These are phyloP conservation scores for Penicillium coprophilum DNA, from an alignment of 495 filamentous ascomycete genomes.

Conservation along the genomic window DNA sequence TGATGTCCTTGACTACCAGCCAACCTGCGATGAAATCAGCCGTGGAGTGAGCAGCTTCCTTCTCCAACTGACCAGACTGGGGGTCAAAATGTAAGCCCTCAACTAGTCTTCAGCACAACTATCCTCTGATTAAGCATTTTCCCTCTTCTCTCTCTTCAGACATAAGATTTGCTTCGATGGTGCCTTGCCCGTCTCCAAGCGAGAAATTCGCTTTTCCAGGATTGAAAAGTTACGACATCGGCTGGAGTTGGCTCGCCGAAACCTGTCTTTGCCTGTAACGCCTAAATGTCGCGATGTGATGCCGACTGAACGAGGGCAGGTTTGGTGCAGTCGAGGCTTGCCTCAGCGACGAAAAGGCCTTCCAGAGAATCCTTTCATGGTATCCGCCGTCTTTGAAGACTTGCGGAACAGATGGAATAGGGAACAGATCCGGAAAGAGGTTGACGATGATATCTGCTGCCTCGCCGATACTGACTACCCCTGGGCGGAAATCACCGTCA, in stretches of 20 bases:
- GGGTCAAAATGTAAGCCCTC: constrained; percentile 58
- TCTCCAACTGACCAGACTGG: constrained; percentile 46
- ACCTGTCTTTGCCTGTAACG: neutral
- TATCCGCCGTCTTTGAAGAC: constrained; percentile 66
- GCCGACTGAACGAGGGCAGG: constrained; percentile 16
- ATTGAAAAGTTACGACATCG: constrained; percentile 47
- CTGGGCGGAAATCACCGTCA: constrained; percentile 51
- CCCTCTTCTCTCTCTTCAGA: constrained; percentile 23
- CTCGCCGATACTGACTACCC: constrained; percentile 22
- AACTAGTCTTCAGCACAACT: neutral
- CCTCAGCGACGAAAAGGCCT: constrained; percentile 33
- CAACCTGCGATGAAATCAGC: constrained; percentile 62
- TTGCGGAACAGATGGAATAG: constrained; percentile 43
- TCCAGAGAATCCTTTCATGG: constrained; percentile 63
- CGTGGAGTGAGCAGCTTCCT: constrained; percentile 61
- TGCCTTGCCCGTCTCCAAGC: constrained; percentile 62
- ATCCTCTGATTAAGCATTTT: constrained; percentile 1
- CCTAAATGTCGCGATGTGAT: constrained; percentile 11
- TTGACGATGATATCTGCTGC: constrained; percentile 10
- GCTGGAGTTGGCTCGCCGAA: constrained; percentile 36
- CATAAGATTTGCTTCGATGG: constrained; percentile 75
- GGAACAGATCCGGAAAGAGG: constrained; percentile 20
- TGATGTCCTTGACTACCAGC: constrained; percentile 52
- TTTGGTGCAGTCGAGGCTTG: constrained; percentile 29
- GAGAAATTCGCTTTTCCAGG: constrained; percentile 50